Evolutionary conservation across 2,329 filamentous ascomycete genomes (phyloP).

Genomic region (Claviceps pusilla): DNA sequence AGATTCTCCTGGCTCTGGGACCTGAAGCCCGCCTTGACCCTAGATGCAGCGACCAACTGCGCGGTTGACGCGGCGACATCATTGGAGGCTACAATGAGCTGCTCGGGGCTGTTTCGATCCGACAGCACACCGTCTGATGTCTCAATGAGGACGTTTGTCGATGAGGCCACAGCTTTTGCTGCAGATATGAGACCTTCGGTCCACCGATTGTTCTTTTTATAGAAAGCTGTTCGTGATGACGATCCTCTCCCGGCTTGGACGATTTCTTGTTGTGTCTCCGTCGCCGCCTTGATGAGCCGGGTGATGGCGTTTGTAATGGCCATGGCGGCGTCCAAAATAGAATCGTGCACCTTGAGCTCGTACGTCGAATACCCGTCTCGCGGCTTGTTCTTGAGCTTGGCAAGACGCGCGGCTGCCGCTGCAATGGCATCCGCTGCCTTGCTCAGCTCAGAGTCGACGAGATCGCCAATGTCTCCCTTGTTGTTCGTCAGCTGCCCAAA

Average conservation of each 20-base stretch:
- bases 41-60: slow-evolving; percentile 84
- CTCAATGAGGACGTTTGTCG: slow-evolving; percentile 93
- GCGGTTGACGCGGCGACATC: slow-evolving; percentile 92
- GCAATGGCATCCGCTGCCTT: slow-evolving; percentile 94
- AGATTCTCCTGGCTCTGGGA: slow-evolving; percentile 88
- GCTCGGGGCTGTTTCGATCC: slow-evolving; percentile 82
- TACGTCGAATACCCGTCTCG: slow-evolving; percentile 90
- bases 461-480: slow-evolving; percentile 77
- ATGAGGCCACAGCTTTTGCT: slow-evolving; percentile 85
- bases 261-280: slow-evolving; percentile 87
- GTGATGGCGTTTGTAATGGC: slow-evolving; percentile 90
- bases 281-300: slow-evolving; percentile 86
- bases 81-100: slow-evolving; percentile 94
- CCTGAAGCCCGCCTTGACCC: slow-evolving; percentile 97
- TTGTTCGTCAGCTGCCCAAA: slow-evolving; percentile 64
- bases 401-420: slow-evolving; percentile 73
- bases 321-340: slow-evolving; percentile 81
- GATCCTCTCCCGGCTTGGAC: slow-evolving; percentile 82
- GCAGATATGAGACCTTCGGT: slow-evolving; percentile 95
- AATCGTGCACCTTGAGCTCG: slow-evolving; percentile 89
- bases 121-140: slow-evolving; percentile 92
- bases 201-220: slow-evolving; percentile 99
- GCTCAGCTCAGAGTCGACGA: slow-evolving; percentile 80
- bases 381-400: slow-evolving; percentile 92
- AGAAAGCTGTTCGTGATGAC: slow-evolving; percentile 81